These are phyloP conservation scores for Geotrichum carabidarum DNA, from an alignment of 1,139 yeast species.

Conservation along the genomic window DNA sequence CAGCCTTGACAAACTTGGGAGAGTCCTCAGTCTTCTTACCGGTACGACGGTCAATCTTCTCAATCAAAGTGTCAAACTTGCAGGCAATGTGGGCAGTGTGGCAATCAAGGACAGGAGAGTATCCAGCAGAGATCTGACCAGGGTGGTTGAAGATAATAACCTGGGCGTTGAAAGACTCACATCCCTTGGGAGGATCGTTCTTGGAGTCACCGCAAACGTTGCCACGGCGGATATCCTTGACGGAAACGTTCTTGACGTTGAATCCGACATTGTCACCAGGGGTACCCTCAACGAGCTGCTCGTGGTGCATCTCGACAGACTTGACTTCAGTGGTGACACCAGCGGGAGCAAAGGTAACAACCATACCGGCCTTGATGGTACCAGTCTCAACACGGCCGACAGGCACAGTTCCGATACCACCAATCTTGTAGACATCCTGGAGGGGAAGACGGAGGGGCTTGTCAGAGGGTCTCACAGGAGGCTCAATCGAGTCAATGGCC, in stretches of 20 bases:
- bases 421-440: conserved; percentile 90
- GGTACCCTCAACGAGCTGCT: conserved; percentile 78
- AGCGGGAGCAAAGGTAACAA: conserved; percentile 85
- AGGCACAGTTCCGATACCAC: conserved; percentile 93
- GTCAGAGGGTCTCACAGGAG: conserved; percentile 80
- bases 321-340: conserved; percentile 91
- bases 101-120: conserved; percentile 91
- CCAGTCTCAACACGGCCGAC: conserved; percentile 94
- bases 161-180: conserved; percentile 82
- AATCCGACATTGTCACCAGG: conserved; percentile 97
- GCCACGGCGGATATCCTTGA: conserved; percentile 92
- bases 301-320: conserved; percentile 94
- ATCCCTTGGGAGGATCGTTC: conserved; percentile 86
- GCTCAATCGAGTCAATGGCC: conserved; percentile 83
- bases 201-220: conserved; percentile 94
- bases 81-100: conserved; percentile 96
- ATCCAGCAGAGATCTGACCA: conserved; percentile 89
- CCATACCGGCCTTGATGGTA: conserved; percentile 87
- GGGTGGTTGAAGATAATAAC: conserved; percentile 90
- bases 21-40: conserved; percentile 79
- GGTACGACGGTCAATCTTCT: conserved; percentile 91
- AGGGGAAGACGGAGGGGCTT: conserved; percentile 89
- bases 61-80: conserved; percentile 76
- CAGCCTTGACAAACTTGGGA: conserved; percentile 87
- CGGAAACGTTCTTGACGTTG: conserved; percentile 93